Percentiles rank a stretch among this genome's conserved stretches.
These are phyloP conservation scores for Tylopilus balloui DNA, from an alignment of 768 basidiomycete genomes.

Conservation along the genomic window DNA sequence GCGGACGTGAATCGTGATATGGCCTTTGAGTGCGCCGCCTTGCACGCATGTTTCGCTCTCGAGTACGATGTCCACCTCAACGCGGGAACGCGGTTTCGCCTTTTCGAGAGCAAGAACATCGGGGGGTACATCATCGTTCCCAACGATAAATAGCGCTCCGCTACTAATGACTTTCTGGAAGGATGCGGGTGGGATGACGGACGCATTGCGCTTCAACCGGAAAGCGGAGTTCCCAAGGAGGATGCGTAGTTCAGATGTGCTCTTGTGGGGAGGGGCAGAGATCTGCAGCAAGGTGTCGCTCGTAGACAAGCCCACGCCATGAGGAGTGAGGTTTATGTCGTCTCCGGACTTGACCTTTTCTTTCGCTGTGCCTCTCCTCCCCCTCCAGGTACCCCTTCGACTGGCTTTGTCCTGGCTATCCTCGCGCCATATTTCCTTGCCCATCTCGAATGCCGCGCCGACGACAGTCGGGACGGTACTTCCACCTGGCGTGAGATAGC, in stretches of 20 bases:
- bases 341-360: constrained; percentile 6
- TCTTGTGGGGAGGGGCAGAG: constrained; percentile 45
- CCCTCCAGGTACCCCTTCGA: constrained; percentile 17
- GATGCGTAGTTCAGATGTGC: constrained; percentile 52
- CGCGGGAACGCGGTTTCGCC: constrained; percentile 66
- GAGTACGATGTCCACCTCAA: constrained; percentile 78
- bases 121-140: constrained; percentile 12
- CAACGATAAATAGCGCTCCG: background rate
- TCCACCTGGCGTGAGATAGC: constrained; percentile 30
- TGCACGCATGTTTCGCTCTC: constrained; percentile 75
- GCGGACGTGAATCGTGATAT: constrained; percentile 60
- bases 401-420: background rate
- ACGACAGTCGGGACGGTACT: constrained; percentile 15
- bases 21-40: constrained; percentile 68
- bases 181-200: constrained; percentile 33
- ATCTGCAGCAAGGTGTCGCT: constrained; percentile 51
- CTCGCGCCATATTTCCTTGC: constrained; percentile 23
- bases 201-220: constrained; percentile 51
- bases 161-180: constrained; percentile 7
- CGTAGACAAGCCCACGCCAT: constrained; percentile 36
- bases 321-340: constrained; percentile 2
- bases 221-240: constrained; percentile 61
- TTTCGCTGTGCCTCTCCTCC: constrained; percentile 6
- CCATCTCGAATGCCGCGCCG: constrained; percentile 13
- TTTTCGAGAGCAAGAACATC: constrained; percentile 56